Percentiles rank a stretch among this genome's conserved stretches.
These are phyloP conservation scores for Penicillium salamii DNA, from an alignment of 495 filamentous ascomycete species.

Conservation along the genomic window DNA sequence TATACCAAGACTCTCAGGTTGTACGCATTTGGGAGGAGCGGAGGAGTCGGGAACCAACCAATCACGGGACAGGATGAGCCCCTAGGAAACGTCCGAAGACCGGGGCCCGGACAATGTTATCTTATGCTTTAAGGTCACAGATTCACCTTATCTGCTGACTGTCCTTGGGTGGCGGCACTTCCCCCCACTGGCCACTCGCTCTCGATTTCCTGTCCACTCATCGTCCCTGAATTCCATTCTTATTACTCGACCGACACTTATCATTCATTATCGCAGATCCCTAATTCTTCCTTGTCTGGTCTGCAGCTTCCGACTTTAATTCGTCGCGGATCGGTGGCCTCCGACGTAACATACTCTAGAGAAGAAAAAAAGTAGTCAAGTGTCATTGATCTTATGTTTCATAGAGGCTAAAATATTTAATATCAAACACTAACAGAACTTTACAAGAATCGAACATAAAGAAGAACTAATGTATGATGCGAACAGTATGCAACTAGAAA, in stretches of 20 bases:
- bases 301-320: constrained; percentile 1
- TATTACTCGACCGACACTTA: constrained; percentile 1
- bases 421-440: too few species aligned
- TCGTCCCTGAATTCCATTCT: neutral
- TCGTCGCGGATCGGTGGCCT: constrained; percentile 25
- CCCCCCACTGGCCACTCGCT: neutral
- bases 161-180: constrained; percentile 21
- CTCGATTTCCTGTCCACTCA: neutral
- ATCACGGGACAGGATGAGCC: too few species aligned
- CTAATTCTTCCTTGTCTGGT: constrained; percentile 7
- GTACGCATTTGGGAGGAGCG: constrained; percentile 1
- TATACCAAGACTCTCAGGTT: constrained; percentile 3
- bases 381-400: neutral
- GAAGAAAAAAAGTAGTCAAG: neutral
- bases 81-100: constrained; percentile 41
- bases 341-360: constrained; percentile 11
- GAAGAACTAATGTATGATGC: constrained; percentile 6
- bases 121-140: constrained; percentile 44
- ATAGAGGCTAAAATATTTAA: too few species aligned
- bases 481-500: neutral
- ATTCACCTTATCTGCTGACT: constrained; percentile 40
- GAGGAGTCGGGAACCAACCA: constrained; percentile 2
- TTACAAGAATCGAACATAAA: too few species aligned
- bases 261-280: neutral
- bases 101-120: constrained; percentile 32